Conservation (phyloP, 176 grass and related monocot species). For the Avena insularis region DNA sequence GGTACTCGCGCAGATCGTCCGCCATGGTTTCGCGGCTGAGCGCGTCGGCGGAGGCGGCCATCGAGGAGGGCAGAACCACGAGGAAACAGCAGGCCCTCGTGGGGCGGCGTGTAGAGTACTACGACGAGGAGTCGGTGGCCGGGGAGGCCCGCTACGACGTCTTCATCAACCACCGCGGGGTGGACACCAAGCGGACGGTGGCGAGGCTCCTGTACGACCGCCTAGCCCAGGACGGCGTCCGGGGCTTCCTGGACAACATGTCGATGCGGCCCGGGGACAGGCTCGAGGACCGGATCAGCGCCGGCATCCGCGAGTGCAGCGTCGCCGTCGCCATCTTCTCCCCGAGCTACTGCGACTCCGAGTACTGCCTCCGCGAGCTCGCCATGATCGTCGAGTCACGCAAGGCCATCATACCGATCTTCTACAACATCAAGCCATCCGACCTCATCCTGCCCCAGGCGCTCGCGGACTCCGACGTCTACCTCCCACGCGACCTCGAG, state of each 20-base stretch:
- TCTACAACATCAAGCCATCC: constrained; percentile 81
- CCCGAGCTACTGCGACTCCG: constrained; percentile 60
- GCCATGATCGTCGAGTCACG: constrained; percentile 62
- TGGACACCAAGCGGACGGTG: constrained; percentile 75
- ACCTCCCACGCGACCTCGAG: constrained; percentile 41
- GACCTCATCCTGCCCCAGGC: constrained; percentile 51
- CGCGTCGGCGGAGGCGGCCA: constrained; percentile 37
- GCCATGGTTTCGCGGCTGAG: constrained; percentile 37
- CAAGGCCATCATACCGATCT: constrained; percentile 83
- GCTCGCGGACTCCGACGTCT: neutral
- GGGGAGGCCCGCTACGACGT: constrained; percentile 48
- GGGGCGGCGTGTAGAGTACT: constrained; percentile 1
- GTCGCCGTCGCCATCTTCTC: constrained; percentile 81
- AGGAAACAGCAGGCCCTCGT: neutral
- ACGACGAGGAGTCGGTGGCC: constrained; percentile 6
- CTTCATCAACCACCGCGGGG: constrained; percentile 90
- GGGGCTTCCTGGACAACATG: constrained; percentile 65
- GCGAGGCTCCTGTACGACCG: constrained; percentile 63
- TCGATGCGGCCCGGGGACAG: constrained; percentile 76
- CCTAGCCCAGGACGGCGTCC: constrained; percentile 29
- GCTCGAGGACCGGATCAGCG: constrained; percentile 54
- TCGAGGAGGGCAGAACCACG: too few relatives aligned
- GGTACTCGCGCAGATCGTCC: neutral
- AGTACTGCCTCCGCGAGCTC: constrained; percentile 82
- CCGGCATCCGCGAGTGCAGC: constrained; percentile 49